Evolutionary conservation across 2,329 filamentous ascomycete genomes (phyloP).

Genomic region (Zymoseptoria passerinii): DNA sequence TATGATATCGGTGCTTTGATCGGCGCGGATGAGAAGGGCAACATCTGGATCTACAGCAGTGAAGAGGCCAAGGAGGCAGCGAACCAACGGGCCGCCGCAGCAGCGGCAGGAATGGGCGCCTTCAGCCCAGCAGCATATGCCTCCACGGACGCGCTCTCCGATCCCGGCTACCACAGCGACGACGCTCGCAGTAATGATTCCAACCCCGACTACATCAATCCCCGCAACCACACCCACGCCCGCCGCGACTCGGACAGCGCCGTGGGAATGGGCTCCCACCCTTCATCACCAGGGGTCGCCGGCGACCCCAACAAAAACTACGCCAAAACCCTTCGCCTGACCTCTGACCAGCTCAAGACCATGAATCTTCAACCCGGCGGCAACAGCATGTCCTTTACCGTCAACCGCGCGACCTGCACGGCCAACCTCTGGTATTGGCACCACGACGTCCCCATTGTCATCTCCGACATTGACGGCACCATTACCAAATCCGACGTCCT

Average conservation of each 20-base stretch:
- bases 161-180: constrained; percentile 93
- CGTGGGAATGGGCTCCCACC: constrained; percentile 54
- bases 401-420: constrained; percentile 85
- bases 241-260: constrained; percentile 63
- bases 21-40: constrained; percentile 88
- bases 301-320: constrained; percentile 77
- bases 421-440: constrained; percentile 94
- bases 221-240: constrained; percentile 39
- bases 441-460: constrained; percentile 84
- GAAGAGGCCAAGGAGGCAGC: constrained; percentile 91
- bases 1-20: constrained; percentile 95
- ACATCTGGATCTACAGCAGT: constrained; percentile 99
- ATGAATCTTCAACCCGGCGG: constrained; percentile 74
- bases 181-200: constrained; percentile 53
- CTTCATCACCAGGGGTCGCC: constrained; percentile 43
- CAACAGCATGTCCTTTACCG: constrained; percentile 91
- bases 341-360: constrained; percentile 87
- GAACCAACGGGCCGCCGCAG: constrained; percentile 48
- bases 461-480: constrained; percentile 96
- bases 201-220: constrained; percentile 28
- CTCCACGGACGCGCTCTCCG: constrained; percentile 73
- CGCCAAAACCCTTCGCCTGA: constrained; percentile 90
- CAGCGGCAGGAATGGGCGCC: constrained; percentile 35
- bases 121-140: constrained; percentile 46
- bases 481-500: constrained; percentile 67